phyloP scores from a whole-genome alignment of 352 stramenopile genomes.

The Pythium pyrilobum region DNA sequence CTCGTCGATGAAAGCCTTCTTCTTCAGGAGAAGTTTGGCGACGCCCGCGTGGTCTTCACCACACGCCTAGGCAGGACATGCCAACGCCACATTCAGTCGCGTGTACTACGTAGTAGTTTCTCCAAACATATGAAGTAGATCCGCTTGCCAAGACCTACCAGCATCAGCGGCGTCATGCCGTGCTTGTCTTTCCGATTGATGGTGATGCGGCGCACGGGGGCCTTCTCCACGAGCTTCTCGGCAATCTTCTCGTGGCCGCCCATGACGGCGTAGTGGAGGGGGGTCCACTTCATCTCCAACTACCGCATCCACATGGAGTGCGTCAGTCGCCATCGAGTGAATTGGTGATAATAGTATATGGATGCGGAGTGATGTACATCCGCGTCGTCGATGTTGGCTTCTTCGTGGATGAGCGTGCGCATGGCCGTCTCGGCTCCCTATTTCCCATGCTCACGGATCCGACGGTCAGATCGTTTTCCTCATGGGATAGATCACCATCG shows the following conservation, averaged over 20 bases:
- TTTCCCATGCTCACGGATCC: background rate
- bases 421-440: conserved; percentile 52
- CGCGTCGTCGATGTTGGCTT: conserved; percentile 70
- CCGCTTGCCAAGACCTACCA: conserved; percentile 24
- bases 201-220: conserved; percentile 66
- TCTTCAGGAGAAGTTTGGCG: conserved; percentile 53
- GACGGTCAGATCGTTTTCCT: background rate
- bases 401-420: conserved; percentile 59
- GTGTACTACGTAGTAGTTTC: too few species aligned
- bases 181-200: conserved; percentile 81
- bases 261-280: conserved; percentile 75
- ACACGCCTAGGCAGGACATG: conserved; percentile 39
- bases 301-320: conserved; percentile 10
- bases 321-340: too few species aligned
- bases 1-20: conserved; percentile 75
- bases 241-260: conserved; percentile 55
- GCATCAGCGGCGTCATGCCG: conserved; percentile 72
- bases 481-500: background rate
- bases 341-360: background rate
- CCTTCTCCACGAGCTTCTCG: conserved; percentile 52
- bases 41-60: conserved; percentile 61
- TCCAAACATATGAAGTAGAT: too few species aligned
- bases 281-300: conserved; percentile 79
- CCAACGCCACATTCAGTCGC: too few species aligned
- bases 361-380: conserved; percentile 35